Evolutionary conservation across 805 yeast genomes (phyloP).

Genomic region (Nakazawaea ambrosiae): DNA sequence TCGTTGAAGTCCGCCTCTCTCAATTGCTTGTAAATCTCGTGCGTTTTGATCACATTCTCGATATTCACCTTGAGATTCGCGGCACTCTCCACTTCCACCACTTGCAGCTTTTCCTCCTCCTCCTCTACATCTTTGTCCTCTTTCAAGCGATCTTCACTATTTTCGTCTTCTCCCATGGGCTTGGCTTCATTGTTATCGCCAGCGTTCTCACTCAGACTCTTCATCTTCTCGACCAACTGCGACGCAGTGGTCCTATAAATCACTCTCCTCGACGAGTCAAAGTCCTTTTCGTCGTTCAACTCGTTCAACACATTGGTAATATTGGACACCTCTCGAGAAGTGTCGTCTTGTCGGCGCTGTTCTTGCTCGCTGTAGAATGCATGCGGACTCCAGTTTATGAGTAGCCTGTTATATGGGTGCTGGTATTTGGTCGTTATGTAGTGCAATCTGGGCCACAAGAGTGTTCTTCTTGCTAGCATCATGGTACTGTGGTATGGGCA

Average conservation of each 20-base stretch:
- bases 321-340: slow-evolving; percentile 4
- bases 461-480: too few species aligned
- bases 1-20: slow-evolving; percentile 50
- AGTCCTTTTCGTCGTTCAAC: slow-evolving; percentile 7
- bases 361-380: not conserved
- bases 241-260: slow-evolving; percentile 8
- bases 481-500: too few species aligned
- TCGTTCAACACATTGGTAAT: slow-evolving; percentile 8
- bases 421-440: too few species aligned
- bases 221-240: slow-evolving; percentile 8
- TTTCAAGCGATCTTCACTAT: not conserved
- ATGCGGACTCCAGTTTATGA: too few species aligned
- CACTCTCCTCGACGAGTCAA: not conserved
- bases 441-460: too few species aligned
- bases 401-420: too few species aligned
- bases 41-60: slow-evolving; percentile 51
- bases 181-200: not conserved
- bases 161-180: not conserved
- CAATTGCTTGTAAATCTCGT: slow-evolving; percentile 48
- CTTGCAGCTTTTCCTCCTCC: not conserved
- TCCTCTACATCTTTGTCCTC: slow-evolving; percentile 1
- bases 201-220: not conserved
- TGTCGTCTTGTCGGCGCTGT: not conserved
- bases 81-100: not conserved
- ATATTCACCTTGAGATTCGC: slow-evolving; percentile 11